Evolutionary conservation across 257 asterid species (phyloP).

Genomic region (Solanum virginianum): DNA sequence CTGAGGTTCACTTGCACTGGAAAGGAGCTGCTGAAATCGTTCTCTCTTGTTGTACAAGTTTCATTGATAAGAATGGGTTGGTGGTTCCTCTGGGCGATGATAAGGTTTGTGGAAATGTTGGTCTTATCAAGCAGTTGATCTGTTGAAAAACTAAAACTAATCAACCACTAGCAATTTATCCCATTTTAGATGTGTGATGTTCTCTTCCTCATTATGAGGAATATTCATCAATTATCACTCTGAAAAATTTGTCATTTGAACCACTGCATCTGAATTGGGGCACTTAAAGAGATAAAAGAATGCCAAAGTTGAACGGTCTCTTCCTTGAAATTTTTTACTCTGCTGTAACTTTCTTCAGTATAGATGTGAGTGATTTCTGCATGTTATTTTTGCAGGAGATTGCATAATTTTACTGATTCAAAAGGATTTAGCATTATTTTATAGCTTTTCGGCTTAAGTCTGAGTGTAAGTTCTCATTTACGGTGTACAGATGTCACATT

Average conservation of each 20-base stretch:
- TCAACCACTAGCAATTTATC: not conserved
- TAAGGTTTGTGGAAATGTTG: conserved; percentile 35
- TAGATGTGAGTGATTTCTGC: not conserved
- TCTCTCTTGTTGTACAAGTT: conserved; percentile 58
- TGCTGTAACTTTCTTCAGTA: not conserved
- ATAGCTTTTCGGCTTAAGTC: not conserved
- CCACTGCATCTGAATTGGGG: not conserved
- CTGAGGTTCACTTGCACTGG: conserved; percentile 73
- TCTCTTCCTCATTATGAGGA: not conserved
- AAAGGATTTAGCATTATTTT: not conserved
- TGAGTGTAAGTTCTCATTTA: not conserved
- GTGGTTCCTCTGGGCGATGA: conserved; percentile 50
- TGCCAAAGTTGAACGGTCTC: not conserved
- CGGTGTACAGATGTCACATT: conserved; percentile 31
- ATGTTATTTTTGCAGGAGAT: not conserved
- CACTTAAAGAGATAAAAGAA: not conserved
- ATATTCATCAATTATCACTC: not conserved
- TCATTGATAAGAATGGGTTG: conserved; percentile 50
- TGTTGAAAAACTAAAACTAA: not conserved
- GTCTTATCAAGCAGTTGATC: not conserved
- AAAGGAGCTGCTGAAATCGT: conserved; percentile 96
- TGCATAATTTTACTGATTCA: not conserved
- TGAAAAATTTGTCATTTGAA: not conserved
- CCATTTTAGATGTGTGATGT: not conserved
- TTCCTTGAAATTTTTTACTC: not conserved